Percentiles rank a stretch among this genome's conserved stretches.
These are phyloP conservation scores for Geotrichum histeridarum DNA, from an alignment of 1,139 yeast species.

Conservation along the genomic window DNA sequence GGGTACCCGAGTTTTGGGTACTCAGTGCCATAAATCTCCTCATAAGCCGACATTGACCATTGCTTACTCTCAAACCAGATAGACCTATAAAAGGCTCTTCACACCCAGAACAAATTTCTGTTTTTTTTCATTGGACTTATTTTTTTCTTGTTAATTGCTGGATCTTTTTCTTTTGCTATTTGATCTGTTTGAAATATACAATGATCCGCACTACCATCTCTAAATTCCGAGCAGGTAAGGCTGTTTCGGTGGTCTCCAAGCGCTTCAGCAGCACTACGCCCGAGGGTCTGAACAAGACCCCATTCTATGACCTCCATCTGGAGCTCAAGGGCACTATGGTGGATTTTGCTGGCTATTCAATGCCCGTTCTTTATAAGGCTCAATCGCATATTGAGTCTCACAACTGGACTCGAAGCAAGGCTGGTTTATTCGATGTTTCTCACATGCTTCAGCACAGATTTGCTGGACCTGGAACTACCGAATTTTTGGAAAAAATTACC, in stretches of 20 bases:
- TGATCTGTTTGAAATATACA: not conserved
- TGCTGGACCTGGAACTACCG: constrained; percentile 62
- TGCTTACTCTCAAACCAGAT: not conserved
- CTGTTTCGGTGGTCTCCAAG: constrained; percentile 5
- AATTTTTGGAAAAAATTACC: constrained; percentile 69
- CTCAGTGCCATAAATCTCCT: not conserved
- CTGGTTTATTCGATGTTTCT: constrained; percentile 92
- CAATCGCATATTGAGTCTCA: constrained; percentile 91
- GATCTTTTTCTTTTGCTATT: constrained; percentile 12
- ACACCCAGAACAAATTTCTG: not conserved
- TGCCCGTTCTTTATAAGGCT: constrained; percentile 84
- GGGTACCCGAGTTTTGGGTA: constrained; percentile 2
- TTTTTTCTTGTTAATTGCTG: constrained; percentile 13
- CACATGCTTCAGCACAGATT: constrained; percentile 92
- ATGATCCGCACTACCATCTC: constrained; percentile 12
- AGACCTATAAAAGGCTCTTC: constrained; percentile 6
- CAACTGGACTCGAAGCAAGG: constrained; percentile 82
- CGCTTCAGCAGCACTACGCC: constrained; percentile 18
- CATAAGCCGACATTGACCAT: not conserved
- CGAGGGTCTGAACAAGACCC: constrained; percentile 50
- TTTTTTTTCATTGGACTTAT: constrained; percentile 14
- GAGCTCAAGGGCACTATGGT: constrained; percentile 84
- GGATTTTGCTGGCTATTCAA: constrained; percentile 87
- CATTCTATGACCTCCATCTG: constrained; percentile 74
- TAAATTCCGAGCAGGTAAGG: not conserved